phyloP scores from a whole-genome alignment of 148 eudicot species.

The Selenicereus undatus region DNA sequence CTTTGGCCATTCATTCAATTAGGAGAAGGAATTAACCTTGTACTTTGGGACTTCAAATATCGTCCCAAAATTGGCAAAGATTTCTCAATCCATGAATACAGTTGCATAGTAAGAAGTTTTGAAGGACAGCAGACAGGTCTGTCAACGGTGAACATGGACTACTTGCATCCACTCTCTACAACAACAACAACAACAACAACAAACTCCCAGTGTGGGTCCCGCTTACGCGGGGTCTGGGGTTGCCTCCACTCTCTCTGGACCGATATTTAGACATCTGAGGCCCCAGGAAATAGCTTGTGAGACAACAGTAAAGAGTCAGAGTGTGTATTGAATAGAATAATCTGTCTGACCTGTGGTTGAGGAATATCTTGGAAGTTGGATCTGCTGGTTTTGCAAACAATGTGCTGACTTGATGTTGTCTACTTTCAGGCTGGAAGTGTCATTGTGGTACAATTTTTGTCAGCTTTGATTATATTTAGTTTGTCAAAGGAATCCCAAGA shows the following conservation, averaged over 20 bases:
- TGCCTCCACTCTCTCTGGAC: not conserved
- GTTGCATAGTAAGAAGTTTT: not conserved
- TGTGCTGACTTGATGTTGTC: not conserved
- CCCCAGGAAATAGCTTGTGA: not conserved
- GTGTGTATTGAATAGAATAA: not conserved
- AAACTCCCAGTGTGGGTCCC: no score
- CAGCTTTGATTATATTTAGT: not conserved
- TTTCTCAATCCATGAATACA: not conserved
- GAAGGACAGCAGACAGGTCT: no score
- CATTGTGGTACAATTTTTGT: not conserved
- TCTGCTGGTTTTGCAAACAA: not conserved
- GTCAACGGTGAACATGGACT: not conserved
- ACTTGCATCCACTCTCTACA: not conserved
- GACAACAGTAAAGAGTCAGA: not conserved
- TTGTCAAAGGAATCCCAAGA: not conserved
- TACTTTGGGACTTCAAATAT: not conserved
- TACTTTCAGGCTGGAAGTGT: not conserved
- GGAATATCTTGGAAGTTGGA: not conserved
- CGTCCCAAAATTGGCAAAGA: not conserved
- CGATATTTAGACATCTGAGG: no score
- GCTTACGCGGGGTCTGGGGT: no score
- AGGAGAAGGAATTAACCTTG: not conserved
- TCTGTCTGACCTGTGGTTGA: not conserved
- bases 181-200: no score
- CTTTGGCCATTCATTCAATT: not conserved